Evolutionary conservation across 768 basidiomycete species (phyloP), one percentile per base, ranked within the genome.

Genomic region (Steccherinum ochraceum): DNA sequence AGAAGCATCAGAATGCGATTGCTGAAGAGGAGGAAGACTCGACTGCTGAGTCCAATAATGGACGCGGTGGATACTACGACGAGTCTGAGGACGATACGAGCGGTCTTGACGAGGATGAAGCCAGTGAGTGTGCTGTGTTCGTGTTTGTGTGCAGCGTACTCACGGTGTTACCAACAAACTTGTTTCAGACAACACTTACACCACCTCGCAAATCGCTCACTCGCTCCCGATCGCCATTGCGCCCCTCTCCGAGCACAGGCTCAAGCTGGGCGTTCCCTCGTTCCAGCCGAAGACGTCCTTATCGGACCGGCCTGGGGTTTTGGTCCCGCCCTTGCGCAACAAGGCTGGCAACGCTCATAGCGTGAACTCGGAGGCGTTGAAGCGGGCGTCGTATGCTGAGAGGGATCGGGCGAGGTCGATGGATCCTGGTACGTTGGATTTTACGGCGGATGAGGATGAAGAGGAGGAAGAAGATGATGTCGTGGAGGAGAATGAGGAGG

Each of bases 381-480:
- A 84, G 21, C 82, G 70, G 56, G 79, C 80, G 11, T 70, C 75
- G 3, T 88, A 88, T 62, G 81, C 82, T 2, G 81, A 81, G 58
- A 83, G 86, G 24, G 86, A 89, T 64, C 78, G 77, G 40, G 67
- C 66, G 49, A 79, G 83, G 25, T 69, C 75, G 0, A 71, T 83
- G 57, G 87, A 89, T 61, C 86, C 86, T 0, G 88, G 87, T 5
- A 69, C 79, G 12, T 71, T 86, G 26, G 84, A 85, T 52, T 83
- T 86, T 58, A 64, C 71, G 16, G 59, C 65, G 12, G 77, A 75
- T 13, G 77, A 71, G 2, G 78, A 75, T 20, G 81, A 76, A 13
- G 77, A 74, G 4, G 77, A 71, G 0, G 72, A 71, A 5, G 60
- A 55, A 18, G 59, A 63, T 1, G 62, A 61, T 13, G 45, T 39